Percentiles rank a stretch among this genome's conserved stretches.
Conservation (phyloP, 495 filamentous ascomycete genomes). For the Aspergillus ostianus region DNA sequence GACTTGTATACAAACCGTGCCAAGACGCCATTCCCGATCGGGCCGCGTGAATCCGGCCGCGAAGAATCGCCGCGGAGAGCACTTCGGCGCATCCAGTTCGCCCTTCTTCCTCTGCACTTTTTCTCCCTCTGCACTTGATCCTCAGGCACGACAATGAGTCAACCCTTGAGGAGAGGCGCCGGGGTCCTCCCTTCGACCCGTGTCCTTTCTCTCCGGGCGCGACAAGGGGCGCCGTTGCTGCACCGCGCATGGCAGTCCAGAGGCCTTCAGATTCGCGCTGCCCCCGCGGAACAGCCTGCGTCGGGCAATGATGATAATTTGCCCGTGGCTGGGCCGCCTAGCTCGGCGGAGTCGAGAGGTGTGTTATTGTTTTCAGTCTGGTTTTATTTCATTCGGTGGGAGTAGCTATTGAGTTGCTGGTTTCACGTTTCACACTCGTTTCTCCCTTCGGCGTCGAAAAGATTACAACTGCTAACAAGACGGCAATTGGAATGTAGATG, state of each 20-base stretch:
- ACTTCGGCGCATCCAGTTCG: not conserved
- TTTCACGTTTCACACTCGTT: not conserved
- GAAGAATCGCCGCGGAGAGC: not conserved
- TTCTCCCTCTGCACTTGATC: not conserved
- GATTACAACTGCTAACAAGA: not conserved
- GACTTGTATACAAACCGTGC: not conserved
- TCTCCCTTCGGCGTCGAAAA: not conserved
- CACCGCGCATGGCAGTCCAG: conserved; percentile 32
- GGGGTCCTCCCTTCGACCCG: conserved; percentile 39
- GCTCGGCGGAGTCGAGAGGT: conserved; percentile 43
- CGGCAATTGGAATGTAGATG: conserved; percentile 58
- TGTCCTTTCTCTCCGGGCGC: conserved; percentile 31
- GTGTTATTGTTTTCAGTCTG: conserved; percentile 9
- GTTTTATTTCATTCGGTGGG: not conserved
- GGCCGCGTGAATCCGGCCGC: too few relatives aligned
- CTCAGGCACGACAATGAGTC: conserved; percentile 29
- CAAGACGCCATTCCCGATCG: not conserved
- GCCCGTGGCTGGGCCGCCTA: conserved; percentile 40
- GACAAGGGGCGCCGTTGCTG: conserved; percentile 23
- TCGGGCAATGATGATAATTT: conserved; percentile 38
- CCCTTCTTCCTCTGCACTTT: too few relatives aligned
- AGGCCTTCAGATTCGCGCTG: conserved; percentile 45
- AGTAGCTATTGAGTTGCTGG: not conserved
- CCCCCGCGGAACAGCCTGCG: conserved; percentile 36
- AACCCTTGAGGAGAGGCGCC: conserved; percentile 39